phyloP scores from a whole-genome alignment of 352 stramenopile species.

The Pythium sp. region DNA sequence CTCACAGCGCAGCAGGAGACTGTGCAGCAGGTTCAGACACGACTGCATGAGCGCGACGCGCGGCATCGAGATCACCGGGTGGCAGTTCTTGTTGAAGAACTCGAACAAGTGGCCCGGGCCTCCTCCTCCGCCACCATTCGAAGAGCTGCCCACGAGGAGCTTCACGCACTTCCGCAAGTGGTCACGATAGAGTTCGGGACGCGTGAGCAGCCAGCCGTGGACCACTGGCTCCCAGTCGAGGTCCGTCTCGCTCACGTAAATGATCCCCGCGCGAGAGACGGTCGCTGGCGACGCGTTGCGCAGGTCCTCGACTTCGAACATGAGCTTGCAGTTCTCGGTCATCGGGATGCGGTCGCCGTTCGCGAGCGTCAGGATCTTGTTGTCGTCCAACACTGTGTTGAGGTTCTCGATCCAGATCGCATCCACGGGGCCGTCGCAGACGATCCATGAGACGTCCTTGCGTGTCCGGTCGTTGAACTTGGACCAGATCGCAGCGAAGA shows the following conservation, averaged over 20 bases:
- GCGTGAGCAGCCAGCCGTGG: conserved; percentile 54
- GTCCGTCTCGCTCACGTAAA: conserved; percentile 87
- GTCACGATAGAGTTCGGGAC: conserved; percentile 43
- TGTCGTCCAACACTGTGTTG: conserved; percentile 94
- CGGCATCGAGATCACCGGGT: conserved; percentile 62
- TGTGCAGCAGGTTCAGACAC: conserved; percentile 60
- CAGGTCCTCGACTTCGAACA: conserved; percentile 94
- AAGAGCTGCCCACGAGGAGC: conserved; percentile 42
- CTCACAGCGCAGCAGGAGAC: conserved; percentile 50
- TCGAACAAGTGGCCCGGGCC: conserved; percentile 16
- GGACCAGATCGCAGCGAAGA: conserved; percentile 82
- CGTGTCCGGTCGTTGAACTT: conserved; percentile 86
- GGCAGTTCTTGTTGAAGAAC: conserved; percentile 31
- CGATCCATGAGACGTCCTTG: conserved; percentile 88
- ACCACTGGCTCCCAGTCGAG: conserved; percentile 75
- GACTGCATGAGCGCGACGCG: conserved; percentile 81
- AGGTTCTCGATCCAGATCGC: conserved; percentile 95
- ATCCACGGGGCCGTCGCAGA: conserved; percentile 93
- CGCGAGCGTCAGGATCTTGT: conserved; percentile 91
- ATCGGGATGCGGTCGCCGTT: conserved; percentile 93
- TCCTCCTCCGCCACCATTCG: neutral
- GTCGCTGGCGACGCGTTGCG: conserved; percentile 90
- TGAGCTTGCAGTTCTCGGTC: conserved; percentile 85
- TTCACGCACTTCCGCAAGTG: conserved; percentile 44
- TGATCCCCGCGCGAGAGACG: conserved; percentile 88